Evolutionary conservation across 1,139 yeast genomes (phyloP), one percentile per base, ranked within the genome.

Genomic region (Yamadazyma spencermartinsiae): DNA sequence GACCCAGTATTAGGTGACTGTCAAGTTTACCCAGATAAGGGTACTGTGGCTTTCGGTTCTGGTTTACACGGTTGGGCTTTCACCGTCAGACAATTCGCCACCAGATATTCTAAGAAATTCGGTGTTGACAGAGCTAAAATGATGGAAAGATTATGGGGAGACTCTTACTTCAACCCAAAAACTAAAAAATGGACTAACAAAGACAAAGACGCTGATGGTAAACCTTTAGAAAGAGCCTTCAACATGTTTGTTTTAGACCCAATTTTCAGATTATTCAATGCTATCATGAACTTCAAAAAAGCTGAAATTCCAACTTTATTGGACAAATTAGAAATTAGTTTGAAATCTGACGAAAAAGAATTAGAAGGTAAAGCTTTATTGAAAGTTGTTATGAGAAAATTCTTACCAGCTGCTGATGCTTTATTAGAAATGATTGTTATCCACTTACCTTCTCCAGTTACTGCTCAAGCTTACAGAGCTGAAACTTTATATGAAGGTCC

Each of bases 21-120:
- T 64, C 98, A 90, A 81, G 98, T 92, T 58, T 90, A 84, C 95
- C 98, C 98, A 74, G 95, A 92, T 72, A 76, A 76, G 72, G 98
- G 98, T 79, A 92, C 98, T 74, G 97, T 92, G 68, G 98, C 98
- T 56, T 92, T 92, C 76, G 98, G 96, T 79, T 92, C 98, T 74
- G 98, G 98, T 85, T 82, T 92, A 68, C 98, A 92, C 84, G 98
- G 98, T 76, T 92, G 98, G 98, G 98, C 97, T 71, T 92, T 92
- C 92, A 92, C 98, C 63, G 85, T 92, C 68, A 89, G 98, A 78
- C 98, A 92, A 81, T 92, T 92, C 62, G 98, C 98, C 65, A 75
- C 79, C 76, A 88, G 96, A 80, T 92, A 92, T 84, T 83, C 96
- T 72, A 89, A 90, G 89, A 92, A 92, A 80, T 92, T 92, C 72